Base-by-base conservation (phyloP, 2,329 filamentous ascomycete species). In the Diplodia seriata region DNA sequence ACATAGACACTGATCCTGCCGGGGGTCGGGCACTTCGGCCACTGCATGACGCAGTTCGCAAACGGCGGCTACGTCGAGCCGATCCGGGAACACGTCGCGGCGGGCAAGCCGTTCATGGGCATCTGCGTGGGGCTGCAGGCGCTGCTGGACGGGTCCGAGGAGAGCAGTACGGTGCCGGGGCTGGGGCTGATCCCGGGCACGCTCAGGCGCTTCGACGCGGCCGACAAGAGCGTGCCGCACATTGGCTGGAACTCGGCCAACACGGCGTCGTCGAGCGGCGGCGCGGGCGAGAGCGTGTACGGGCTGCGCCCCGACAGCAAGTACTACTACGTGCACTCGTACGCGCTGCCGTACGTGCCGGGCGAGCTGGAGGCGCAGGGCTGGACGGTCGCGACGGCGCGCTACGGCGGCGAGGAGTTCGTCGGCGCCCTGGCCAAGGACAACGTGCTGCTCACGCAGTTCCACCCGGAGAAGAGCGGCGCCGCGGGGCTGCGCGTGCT, bases 291-390 rank as follows among this genome's bases (percentile, higher is more conserved):
- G 70, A 86, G 84, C 72, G 86, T 98, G 68, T 97, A 94, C 78
- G 93, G 91, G 68, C 81, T 99, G 66, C 84, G 87, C 33, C 89
- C 92, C 0, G 85, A 86, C 65, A 97, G 92, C 76, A 99, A 98
- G 80, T 99, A 99, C 84, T 99, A 99, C 82, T 99, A 99, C 77
- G 94, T 99, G 68, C 95, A 99, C 84, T 94, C 93, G 2, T 99
- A 95, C 81, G 94, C 93, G 68, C 90, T 89, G 31, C 90, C 90
- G 3, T 97, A 97, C 78, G 81, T 81, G 64, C 80, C 86, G 55
- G 92, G 91, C 43, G 85, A 90, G 71, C 84, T 97, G 14, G 93
- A 97, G 79, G 84, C 84, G 67, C 86, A 91, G 40, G 95, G 94
- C 31, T 99, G 95, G 94, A 88, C 89, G 9, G 91, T 98, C n/a